Percentiles rank a stretch among this genome's conserved stretches.
Evolutionary conservation across 257 asterid genomes (phyloP).

Genomic region (Capsicum pubescens): DNA sequence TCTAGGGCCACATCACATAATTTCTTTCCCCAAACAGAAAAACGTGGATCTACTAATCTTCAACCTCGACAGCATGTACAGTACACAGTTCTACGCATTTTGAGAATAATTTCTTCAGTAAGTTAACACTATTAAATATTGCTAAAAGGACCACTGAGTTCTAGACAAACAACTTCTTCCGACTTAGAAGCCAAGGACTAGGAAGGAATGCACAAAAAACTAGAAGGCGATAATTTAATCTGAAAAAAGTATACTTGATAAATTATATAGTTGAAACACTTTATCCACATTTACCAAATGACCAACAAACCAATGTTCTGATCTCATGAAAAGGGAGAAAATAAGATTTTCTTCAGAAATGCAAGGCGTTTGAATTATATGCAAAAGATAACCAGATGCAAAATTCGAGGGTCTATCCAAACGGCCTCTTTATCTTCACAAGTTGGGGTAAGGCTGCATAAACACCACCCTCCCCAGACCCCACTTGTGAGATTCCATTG

Average conservation of each 20-base stretch:
- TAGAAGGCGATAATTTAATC: not conserved
- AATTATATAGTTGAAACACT: not conserved
- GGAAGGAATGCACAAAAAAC: slow-evolving; percentile 4
- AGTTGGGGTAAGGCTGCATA: too few relatives aligned
- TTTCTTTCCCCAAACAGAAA: not conserved
- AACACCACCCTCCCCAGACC: too few relatives aligned
- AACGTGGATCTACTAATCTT: not conserved
- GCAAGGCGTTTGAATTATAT: not conserved
- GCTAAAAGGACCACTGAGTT: not conserved
- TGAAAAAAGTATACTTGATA: not conserved
- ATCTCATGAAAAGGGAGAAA: not conserved
- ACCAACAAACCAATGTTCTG: not conserved
- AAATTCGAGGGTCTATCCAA: too few relatives aligned
- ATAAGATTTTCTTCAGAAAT: not conserved
- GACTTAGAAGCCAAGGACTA: not conserved
- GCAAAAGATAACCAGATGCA: not conserved
- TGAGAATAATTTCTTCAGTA: not conserved
- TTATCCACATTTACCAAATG: not conserved
- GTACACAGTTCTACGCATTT: slow-evolving; percentile 3
- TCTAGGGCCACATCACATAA: not conserved
- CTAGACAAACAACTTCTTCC: not conserved
- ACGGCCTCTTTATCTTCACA: too few relatives aligned
- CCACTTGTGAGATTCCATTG: too few relatives aligned
- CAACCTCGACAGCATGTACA: not conserved
- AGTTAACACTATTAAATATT: not conserved